These are phyloP conservation scores for Cyclotella choctawhatcheeana DNA, from an alignment of 108 stramenopile species.

Conservation along the genomic window DNA sequence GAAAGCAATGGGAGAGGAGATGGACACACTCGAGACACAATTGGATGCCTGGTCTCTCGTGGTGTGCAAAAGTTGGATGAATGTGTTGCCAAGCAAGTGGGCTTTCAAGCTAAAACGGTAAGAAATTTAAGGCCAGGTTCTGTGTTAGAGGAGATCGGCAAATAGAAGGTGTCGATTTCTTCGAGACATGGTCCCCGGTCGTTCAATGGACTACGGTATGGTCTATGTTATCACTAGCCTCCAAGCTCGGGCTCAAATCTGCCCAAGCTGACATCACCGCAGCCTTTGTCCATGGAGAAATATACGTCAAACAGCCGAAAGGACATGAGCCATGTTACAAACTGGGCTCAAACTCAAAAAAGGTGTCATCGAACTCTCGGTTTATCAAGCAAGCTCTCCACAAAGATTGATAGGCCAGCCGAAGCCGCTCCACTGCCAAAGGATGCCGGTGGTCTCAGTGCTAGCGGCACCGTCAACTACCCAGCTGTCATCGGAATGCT, in stretches of 20 bases:
- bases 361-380: neutral
- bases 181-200: constrained; percentile 60
- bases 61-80: neutral
- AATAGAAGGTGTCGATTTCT: constrained; percentile 32
- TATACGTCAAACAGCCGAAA: constrained; percentile 53
- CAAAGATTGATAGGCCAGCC: neutral
- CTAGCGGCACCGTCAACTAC: neutral
- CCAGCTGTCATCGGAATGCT: constrained; percentile 1
- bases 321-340: constrained; percentile 14
- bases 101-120: constrained; percentile 54
- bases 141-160: constrained; percentile 52
- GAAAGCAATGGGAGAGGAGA: constrained; percentile 35
- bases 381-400: neutral
- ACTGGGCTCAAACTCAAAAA: neutral
- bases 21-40: constrained; percentile 18
- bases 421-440: neutral
- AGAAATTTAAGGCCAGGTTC: constrained; percentile 57
- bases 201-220: constrained; percentile 53
- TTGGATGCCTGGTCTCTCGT: constrained; percentile 36
- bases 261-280: constrained; percentile 43
- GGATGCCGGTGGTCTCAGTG: neutral
- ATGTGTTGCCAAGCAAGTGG: constrained; percentile 54
- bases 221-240: constrained; percentile 26
- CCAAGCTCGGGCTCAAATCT: neutral
- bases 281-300: constrained; percentile 56